Base-by-base conservation (phyloP, 1,284 basidiomycete species). In the Malassezia sympodialis region DNA sequence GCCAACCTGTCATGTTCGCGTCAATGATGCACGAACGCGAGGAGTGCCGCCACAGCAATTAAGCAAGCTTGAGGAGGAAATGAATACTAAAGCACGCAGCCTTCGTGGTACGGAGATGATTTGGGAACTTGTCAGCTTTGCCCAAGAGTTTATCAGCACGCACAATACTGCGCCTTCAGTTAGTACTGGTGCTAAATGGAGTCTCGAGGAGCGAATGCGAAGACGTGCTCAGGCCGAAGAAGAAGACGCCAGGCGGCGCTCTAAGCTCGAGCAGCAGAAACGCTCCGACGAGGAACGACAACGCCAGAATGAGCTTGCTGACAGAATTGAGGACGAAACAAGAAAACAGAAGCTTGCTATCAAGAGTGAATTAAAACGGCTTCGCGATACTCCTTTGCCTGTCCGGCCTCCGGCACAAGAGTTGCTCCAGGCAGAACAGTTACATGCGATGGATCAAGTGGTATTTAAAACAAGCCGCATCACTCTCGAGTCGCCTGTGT, bases 51-150 rank as follows among this genome's bases (percentile, higher is more conserved):
- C 51, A 2, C 27, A 45, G 24, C 58, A 70, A 12, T 42, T 69
- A 7, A 28, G 32, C 30, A 49, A 50, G 41, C 61, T 74, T 14
- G 53, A 39, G 34, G 58, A 53, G 31, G 56, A 56, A 32, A 56
- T 73, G 45, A 54, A 56, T 21, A 43, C 40, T 14, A 65, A 66
- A 14, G 67, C 70, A n/a, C 61, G 57, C 21, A 46, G 55, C 23
- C 60, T 72, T 14, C 40, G 73, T 3, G 73, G 72, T 19, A 60
- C 66, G 11, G 73, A 75, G 37, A 76, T 76, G 74, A 59, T 76
- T 27, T 76, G 72, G 66, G 74, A 76, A 56, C 61, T 75, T 28
- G 66, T 73, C 45, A 63, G 50, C 7, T 28, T 50, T 24, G 68
- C 58, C 3, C 68, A 70, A 44, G 70, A 73, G 27, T 72, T 58